phyloP scores from a whole-genome alignment of 2,329 filamentous ascomycete species.

The Xylariaceae sp. region DNA sequence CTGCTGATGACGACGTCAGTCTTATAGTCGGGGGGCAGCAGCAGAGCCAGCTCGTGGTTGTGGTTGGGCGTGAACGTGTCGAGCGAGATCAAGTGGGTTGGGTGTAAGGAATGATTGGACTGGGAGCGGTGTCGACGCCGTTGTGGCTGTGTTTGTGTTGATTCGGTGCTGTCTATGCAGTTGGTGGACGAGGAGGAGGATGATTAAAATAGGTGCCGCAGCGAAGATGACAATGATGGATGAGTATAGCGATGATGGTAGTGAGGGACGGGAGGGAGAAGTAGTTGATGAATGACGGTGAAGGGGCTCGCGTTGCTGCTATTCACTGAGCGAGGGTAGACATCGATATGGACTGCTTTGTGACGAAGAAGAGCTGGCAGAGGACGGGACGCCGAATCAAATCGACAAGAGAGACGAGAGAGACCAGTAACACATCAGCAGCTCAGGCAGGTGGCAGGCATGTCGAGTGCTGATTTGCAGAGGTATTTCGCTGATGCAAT shows the following conservation, averaged over 20 bases:
- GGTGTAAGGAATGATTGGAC: slow-evolving; percentile 7
- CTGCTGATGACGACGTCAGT: background rate
- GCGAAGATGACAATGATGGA: slow-evolving; percentile 3
- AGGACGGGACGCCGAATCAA: background rate
- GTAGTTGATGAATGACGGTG: slow-evolving; percentile 22
- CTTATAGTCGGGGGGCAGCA: slow-evolving; percentile 1
- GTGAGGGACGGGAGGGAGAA: slow-evolving; percentile 29
- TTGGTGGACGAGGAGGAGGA: slow-evolving; percentile 26
- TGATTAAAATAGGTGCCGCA: slow-evolving; percentile 21
- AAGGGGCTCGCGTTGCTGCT: slow-evolving; percentile 28
- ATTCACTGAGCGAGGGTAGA: slow-evolving; percentile 17
- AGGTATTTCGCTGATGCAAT: background rate
- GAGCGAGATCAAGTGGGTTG: slow-evolving; percentile 35
- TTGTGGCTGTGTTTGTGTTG: slow-evolving; percentile 7
- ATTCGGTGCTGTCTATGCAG: slow-evolving; percentile 20
- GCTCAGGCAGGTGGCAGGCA: slow-evolving; percentile 19
- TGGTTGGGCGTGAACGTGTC: slow-evolving; percentile 34
- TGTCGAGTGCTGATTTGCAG: background rate
- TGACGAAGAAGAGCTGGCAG: slow-evolving; percentile 12
- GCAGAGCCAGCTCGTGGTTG: slow-evolving; percentile 22
- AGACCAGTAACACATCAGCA: slow-evolving; percentile 7
- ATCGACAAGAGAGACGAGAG: slow-evolving; percentile 15
- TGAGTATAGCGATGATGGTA: slow-evolving; percentile 23
- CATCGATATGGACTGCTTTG: slow-evolving; percentile 32
- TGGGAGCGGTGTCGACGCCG: slow-evolving; percentile 6